A percentile compares a stretch with the other conserved stretches of the same genome.
Evolutionary conservation across 2,329 filamentous ascomycete species (phyloP).

Genomic region (Aspergillus niger): DNA sequence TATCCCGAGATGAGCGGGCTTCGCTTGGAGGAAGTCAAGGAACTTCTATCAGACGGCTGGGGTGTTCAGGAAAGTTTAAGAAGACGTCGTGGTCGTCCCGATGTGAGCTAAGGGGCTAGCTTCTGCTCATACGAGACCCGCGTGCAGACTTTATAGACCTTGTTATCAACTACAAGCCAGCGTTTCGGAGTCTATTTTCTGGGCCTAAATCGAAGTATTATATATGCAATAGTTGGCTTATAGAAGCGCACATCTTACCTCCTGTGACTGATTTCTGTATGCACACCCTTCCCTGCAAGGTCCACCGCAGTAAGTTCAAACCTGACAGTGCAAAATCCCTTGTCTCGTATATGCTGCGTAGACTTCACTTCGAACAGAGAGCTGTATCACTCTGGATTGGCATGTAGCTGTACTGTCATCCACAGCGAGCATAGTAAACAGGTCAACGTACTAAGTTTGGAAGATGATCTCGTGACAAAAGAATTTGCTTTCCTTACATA

Average conservation of each 20-base stretch:
- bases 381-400: no score
- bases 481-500: no score
- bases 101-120: not conserved
- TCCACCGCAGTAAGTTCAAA: not conserved
- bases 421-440: no score
- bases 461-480: no score
- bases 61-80: constrained; percentile 59
- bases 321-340: not conserved
- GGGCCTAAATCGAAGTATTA: not conserved
- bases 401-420: no score
- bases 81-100: constrained; percentile 16
- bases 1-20: constrained; percentile 87
- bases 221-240: not conserved
- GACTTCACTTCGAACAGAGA: no score
- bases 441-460: no score
- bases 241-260: not conserved
- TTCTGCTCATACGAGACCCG: not conserved
- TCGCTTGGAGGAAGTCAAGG: constrained; percentile 76
- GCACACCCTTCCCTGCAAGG: not conserved
- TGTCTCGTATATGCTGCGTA: not conserved
- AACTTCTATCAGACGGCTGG: constrained; percentile 71
- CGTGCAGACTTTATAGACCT: not conserved
- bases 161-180: not conserved
- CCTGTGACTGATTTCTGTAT: not conserved
- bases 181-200: not conserved